Percentiles rank a stretch among this genome's conserved stretches.
Evolutionary conservation across 176 grass and related monocot genomes (phyloP).

Genomic region (Zea mays): DNA sequence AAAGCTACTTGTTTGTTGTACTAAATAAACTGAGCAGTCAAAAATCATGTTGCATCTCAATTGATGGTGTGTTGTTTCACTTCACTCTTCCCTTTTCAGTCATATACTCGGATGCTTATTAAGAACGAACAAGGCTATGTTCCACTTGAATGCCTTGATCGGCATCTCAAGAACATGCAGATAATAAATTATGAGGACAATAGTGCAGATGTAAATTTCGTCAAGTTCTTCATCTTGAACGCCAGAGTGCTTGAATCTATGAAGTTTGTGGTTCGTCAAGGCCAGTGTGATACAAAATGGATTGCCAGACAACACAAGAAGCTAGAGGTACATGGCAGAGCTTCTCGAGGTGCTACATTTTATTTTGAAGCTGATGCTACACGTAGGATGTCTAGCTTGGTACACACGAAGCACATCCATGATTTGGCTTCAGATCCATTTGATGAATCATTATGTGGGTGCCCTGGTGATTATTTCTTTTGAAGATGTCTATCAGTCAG

Average conservation of each 20-base stretch:
- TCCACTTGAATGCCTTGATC: neutral
- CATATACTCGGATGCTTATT: neutral
- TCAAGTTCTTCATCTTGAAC: neutral
- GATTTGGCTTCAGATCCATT: neutral
- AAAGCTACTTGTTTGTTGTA: neutral
- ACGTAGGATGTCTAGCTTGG: neutral
- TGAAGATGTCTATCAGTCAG: neutral
- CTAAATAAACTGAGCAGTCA: neutral
- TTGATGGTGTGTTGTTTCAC: neutral
- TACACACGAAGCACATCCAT: neutral
- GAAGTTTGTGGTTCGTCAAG: neutral
- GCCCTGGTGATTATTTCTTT: neutral
- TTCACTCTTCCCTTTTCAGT: neutral
- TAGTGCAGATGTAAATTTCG: neutral
- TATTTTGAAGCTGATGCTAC: neutral
- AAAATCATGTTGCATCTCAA: neutral
- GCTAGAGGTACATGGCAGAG: neutral
- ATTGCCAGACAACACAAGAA: neutral
- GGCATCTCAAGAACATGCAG: neutral
- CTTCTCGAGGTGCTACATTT: neutral
- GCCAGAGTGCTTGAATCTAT: conserved; percentile 1
- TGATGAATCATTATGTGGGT: neutral
- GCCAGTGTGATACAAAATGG: neutral
- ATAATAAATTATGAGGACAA: neutral
- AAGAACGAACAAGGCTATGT: neutral